phyloP scores from a whole-genome alignment of 352 stramenopile species.

The Phytophthora rubi region DNA sequence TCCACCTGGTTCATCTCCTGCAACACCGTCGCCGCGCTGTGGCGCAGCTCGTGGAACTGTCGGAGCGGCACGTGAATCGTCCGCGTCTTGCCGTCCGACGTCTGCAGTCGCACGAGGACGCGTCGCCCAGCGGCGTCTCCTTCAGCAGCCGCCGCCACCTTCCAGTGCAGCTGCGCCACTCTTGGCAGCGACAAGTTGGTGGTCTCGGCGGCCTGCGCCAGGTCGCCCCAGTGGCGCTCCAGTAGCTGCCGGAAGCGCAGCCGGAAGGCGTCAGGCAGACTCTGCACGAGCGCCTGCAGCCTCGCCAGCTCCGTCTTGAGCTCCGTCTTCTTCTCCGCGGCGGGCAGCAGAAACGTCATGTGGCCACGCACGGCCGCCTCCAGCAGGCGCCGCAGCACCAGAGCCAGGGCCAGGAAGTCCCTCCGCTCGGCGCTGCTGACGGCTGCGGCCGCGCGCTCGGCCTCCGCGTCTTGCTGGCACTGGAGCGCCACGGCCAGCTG shows the following conservation, averaged over 20 bases:
- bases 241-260: constrained; percentile 54
- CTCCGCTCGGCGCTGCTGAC: constrained; percentile 43
- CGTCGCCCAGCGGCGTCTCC: constrained; percentile 5
- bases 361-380: constrained; percentile 53
- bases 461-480: constrained; percentile 19
- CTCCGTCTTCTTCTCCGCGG: constrained; percentile 5
- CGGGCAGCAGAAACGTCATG: constrained; percentile 59
- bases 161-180: constrained; percentile 51
- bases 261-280: constrained; percentile 53
- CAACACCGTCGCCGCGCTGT: constrained; percentile 73
- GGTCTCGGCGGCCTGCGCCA: constrained; percentile 15
- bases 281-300: constrained; percentile 42
- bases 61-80: constrained; percentile 57
- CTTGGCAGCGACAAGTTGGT: constrained; percentile 42
- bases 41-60: constrained; percentile 83
- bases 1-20: constrained; percentile 82
- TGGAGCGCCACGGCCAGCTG: constrained; percentile 44
- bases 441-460: constrained; percentile 1
- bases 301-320: constrained; percentile 40
- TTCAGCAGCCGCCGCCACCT: constrained; percentile 12
- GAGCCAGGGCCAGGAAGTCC: constrained; percentile 42
- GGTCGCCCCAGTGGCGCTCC: constrained; percentile 32
- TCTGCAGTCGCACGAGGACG: constrained; percentile 63
- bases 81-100: constrained; percentile 48
- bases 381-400: constrained; percentile 51